Percentiles rank a stretch among this genome's conserved stretches.
Conservation (phyloP, 2,329 filamentous ascomycete genomes). For the Neoscytalidium dimidiatum region DNA sequence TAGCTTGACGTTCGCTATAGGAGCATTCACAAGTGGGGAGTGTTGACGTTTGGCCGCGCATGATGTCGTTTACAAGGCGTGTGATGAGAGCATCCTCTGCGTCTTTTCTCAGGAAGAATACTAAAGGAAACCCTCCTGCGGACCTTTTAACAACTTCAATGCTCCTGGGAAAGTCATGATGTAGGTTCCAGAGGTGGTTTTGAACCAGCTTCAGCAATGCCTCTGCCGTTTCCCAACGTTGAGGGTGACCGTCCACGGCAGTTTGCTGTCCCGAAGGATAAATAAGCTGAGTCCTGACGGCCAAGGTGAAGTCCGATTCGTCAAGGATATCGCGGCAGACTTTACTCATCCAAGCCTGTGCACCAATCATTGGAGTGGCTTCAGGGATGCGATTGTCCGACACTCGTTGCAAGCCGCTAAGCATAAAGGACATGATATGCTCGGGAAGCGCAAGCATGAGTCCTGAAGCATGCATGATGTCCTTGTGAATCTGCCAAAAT, state of each 20-base stretch:
- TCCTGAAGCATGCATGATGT: conserved; percentile 48
- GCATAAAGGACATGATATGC: conserved; percentile 64
- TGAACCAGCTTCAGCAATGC: conserved; percentile 36
- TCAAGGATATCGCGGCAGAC: conserved; percentile 64
- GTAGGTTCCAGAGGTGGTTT: conserved; percentile 36
- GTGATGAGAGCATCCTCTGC: conserved; percentile 34
- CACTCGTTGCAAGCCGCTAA: conserved; percentile 61
- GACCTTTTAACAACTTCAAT: conserved; percentile 52
- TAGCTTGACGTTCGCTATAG: conserved; percentile 27
- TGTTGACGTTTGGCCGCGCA: conserved; percentile 29
- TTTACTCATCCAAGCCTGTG: conserved; percentile 53
- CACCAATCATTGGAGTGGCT: conserved; percentile 51
- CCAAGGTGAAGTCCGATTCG: conserved; percentile 55
- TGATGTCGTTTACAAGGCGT: conserved; percentile 35
- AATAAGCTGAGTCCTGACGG: conserved; percentile 44
- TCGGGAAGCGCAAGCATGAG: conserved; percentile 64
- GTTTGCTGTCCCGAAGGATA: conserved; percentile 46
- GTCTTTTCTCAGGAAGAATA: conserved; percentile 55
- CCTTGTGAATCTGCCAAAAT: conserved; percentile 43
- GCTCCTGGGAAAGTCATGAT: conserved; percentile 42
- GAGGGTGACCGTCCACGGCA: conserved; percentile 42
- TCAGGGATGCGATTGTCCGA: conserved; percentile 48
- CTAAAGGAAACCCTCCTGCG: conserved; percentile 51
- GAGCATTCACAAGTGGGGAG: conserved; percentile 32
- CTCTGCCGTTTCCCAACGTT: conserved; percentile 43